A percentile compares a stretch with the other conserved stretches of the same genome.
Conservation (phyloP, 2,329 filamentous ascomycete species). For the Pseudogymnoascus sp. region DNA sequence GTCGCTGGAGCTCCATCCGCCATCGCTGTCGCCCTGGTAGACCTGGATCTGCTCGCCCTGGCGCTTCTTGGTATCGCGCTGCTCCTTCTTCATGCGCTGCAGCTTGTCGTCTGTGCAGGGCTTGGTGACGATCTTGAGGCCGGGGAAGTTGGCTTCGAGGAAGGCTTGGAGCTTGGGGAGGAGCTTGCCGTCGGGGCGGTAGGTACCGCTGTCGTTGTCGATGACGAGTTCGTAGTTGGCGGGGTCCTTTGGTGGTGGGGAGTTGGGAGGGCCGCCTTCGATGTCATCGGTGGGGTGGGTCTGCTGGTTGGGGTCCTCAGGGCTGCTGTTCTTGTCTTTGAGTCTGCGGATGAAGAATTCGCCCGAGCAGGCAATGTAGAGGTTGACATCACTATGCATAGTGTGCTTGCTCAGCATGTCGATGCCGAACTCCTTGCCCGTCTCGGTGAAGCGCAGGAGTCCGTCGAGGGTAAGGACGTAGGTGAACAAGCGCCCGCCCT, state of each 20-base stretch:
- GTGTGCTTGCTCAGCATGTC: slow-evolving; percentile 91
- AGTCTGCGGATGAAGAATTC: slow-evolving; percentile 84
- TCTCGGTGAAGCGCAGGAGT: slow-evolving; percentile 85
- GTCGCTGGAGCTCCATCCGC: slow-evolving; percentile 27
- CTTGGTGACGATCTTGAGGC: slow-evolving; percentile 64
- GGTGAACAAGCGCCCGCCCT: slow-evolving; percentile 81
- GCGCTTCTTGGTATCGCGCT: slow-evolving; percentile 65
- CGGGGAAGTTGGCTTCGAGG: slow-evolving; percentile 66
- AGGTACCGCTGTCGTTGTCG: slow-evolving; percentile 92
- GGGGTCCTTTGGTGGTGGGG: slow-evolving; percentile 39
- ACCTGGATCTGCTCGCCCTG: slow-evolving; percentile 45
- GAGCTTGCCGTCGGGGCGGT: slow-evolving; percentile 72
- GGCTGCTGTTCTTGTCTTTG: slow-evolving; percentile 35
- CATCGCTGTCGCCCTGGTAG: slow-evolving; percentile 43
- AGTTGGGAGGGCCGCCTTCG: slow-evolving; percentile 39
- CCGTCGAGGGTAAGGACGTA: slow-evolving; percentile 87
- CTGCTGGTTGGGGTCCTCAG: slow-evolving; percentile 37
- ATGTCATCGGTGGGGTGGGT: slow-evolving; percentile 47
- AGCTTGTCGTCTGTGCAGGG: slow-evolving; percentile 75
- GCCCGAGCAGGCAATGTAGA: slow-evolving; percentile 85
- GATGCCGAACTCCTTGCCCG: slow-evolving; percentile 89
- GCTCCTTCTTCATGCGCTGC: slow-evolving; percentile 65
- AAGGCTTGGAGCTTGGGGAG: slow-evolving; percentile 66
- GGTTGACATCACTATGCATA: slow-evolving; percentile 89
- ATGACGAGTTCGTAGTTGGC: slow-evolving; percentile 76